These are phyloP conservation scores for Cercospora zeina DNA, from an alignment of 2,329 filamentous ascomycete genomes.

Conservation along the genomic window DNA sequence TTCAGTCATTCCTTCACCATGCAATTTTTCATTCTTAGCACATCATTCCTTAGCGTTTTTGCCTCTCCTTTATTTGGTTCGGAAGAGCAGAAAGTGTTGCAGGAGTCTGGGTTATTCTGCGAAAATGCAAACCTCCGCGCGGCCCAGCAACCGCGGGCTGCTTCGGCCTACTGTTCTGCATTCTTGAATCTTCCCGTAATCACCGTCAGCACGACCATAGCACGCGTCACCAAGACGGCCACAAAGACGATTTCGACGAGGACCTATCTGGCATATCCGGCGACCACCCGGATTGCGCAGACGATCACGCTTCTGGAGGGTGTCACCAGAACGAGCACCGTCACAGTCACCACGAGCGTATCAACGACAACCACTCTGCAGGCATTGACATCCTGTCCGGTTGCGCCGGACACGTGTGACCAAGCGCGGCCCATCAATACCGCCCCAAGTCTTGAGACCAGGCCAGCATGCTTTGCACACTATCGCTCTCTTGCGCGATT, in stretches of 20 bases:
- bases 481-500: background rate
- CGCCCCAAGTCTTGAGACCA: background rate
- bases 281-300: background rate
- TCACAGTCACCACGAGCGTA: slow-evolving; percentile 8
- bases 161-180: slow-evolving; percentile 12
- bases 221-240: slow-evolving; percentile 1
- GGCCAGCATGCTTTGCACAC: slow-evolving; percentile 5
- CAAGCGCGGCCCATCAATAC: too few relatives aligned
- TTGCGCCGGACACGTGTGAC: background rate
- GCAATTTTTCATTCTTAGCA: background rate
- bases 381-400: slow-evolving; percentile 2
- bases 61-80: slow-evolving; percentile 1
- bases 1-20: slow-evolving; percentile 7
- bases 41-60: background rate
- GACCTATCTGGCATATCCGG: slow-evolving; percentile 11
- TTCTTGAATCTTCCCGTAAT: slow-evolving; percentile 8
- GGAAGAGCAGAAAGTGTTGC: background rate
- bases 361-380: background rate
- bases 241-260: slow-evolving; percentile 13
- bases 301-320: slow-evolving; percentile 3
- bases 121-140: background rate
- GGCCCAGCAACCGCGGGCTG: background rate
- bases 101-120: slow-evolving; percentile 1
- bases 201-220: slow-evolving; percentile 4
- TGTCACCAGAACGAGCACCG: slow-evolving; percentile 2